phyloP scores from a whole-genome alignment of 2,329 filamentous ascomycete genomes.

The Aspergillus aculeatus region DNA sequence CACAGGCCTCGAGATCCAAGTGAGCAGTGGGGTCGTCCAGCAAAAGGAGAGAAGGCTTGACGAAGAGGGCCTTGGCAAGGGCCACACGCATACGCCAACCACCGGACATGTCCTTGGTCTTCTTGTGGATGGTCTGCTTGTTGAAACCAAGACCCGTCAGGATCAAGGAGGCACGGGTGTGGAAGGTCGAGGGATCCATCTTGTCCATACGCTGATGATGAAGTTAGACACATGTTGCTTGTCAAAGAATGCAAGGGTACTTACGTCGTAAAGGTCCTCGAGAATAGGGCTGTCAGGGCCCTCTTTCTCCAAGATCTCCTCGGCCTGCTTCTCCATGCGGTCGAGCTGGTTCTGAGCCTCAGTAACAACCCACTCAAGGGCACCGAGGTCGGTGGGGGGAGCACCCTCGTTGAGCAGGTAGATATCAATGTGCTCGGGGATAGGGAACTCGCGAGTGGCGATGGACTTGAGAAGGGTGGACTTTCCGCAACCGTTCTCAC shows the following conservation, averaged over 20 bases:
- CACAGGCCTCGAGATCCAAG: slow-evolving; percentile 98
- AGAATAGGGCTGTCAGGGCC: slow-evolving; percentile 88
- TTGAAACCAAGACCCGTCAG: slow-evolving; percentile 99
- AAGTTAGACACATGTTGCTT: slow-evolving; percentile 22
- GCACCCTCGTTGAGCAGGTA: slow-evolving; percentile 98
- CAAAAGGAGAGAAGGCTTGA: slow-evolving; percentile 91
- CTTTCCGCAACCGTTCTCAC: slow-evolving; percentile 99
- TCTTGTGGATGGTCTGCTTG: slow-evolving; percentile 96
- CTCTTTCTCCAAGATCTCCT: slow-evolving; percentile 85
- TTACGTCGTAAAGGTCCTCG: slow-evolving; percentile 92
- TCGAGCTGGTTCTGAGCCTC: slow-evolving; percentile 94
- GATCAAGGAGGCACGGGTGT: slow-evolving; percentile 92
- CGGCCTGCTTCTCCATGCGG: slow-evolving; percentile 81
- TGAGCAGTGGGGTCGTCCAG: slow-evolving; percentile 98
- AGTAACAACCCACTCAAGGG: slow-evolving; percentile 93
- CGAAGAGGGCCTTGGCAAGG: slow-evolving; percentile 94
- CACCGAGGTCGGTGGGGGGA: slow-evolving; percentile 81
- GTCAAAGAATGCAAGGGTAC: slow-evolving; percentile 33
- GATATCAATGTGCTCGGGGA: slow-evolving; percentile 95
- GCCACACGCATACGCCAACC: slow-evolving; percentile 99
- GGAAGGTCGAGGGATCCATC: slow-evolving; percentile 97
- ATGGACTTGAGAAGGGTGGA: slow-evolving; percentile 97
- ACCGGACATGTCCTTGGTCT: slow-evolving; percentile 99
- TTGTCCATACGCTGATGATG: slow-evolving; percentile 80
- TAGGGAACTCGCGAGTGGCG: slow-evolving; percentile 86